Percentiles rank a stretch among this genome's conserved stretches.
Conservation (phyloP, 495 filamentous ascomycete genomes). For the Xylaria bambusicola region DNA sequence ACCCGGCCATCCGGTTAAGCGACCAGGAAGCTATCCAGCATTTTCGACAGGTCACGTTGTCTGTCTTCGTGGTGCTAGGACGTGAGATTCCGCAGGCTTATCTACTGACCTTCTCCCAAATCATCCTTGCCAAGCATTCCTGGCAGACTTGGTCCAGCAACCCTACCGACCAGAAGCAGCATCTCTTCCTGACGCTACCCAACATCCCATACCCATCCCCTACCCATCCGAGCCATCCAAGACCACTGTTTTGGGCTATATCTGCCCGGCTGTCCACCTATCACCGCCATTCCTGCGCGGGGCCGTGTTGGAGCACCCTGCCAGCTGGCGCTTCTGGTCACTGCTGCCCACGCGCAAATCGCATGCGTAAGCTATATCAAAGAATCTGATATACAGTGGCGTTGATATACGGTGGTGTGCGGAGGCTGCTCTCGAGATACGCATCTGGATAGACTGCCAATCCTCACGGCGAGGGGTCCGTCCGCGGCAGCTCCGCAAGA, state of each 20-base stretch:
- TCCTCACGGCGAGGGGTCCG: neutral
- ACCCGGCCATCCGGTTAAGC: neutral
- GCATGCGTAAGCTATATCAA: neutral
- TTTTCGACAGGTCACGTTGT: neutral
- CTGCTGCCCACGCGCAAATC: neutral
- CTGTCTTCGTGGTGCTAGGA: neutral
- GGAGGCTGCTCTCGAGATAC: neutral
- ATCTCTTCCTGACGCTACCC: too few species aligned
- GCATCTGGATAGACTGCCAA: neutral
- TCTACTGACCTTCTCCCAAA: neutral
- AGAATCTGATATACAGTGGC: conserved; percentile 2
- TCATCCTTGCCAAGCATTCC: conserved; percentile 6
- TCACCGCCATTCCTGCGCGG: neutral
- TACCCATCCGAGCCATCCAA: too few species aligned
- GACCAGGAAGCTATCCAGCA: neutral
- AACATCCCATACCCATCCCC: too few species aligned
- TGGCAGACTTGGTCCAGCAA: too few species aligned
- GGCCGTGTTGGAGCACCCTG: too few species aligned
- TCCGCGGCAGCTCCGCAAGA: neutral
- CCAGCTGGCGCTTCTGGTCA: neutral
- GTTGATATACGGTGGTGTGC: too few species aligned
- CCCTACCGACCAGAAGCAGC: too few species aligned
- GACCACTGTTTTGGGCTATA: neutral
- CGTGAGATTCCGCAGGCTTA: neutral
- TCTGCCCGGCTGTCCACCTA: conserved; percentile 6